phyloP scores from a whole-genome alignment of 257 asterid genomes.

The Penstemon newberryi region DNA sequence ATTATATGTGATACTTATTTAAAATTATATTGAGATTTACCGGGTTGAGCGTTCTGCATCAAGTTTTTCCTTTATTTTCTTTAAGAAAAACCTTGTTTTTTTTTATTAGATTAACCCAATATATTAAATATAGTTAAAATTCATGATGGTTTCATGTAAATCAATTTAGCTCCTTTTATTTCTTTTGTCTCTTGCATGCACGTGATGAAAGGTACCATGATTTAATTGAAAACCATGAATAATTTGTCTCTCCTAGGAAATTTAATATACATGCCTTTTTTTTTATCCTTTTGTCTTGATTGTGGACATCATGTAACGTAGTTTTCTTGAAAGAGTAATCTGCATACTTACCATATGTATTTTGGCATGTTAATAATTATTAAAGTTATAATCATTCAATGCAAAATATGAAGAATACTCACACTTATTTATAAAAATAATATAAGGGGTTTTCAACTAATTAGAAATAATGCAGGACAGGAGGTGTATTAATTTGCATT shows the following conservation, averaged over 20 bases:
- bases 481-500: no score
- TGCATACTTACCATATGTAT: conserved; percentile 16
- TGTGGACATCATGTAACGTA: conserved; percentile 21
- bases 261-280: background rate
- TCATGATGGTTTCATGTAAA: background rate
- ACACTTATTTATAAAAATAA: no score
- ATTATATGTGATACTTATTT: no score
- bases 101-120: background rate
- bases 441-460: no score
- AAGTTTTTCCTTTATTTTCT: no score
- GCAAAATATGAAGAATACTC: no score
- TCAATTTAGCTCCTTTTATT: background rate
- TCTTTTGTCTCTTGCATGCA: background rate
- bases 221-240: background rate
- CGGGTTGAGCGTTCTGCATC: no score
- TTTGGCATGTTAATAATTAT: background rate
- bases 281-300: conserved; percentile 12
- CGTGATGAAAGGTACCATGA: background rate
- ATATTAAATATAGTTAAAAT: background rate
- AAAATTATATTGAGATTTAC: no score
- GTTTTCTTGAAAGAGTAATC: conserved; percentile 27
- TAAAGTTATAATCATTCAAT: background rate
- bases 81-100: no score
- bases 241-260: background rate
- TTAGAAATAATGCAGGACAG: no score